Percentiles rank a stretch among this genome's conserved stretches.
Evolutionary conservation across 2,329 filamentous ascomycete species (phyloP).

Genomic region (Xylaria polymorpha): DNA sequence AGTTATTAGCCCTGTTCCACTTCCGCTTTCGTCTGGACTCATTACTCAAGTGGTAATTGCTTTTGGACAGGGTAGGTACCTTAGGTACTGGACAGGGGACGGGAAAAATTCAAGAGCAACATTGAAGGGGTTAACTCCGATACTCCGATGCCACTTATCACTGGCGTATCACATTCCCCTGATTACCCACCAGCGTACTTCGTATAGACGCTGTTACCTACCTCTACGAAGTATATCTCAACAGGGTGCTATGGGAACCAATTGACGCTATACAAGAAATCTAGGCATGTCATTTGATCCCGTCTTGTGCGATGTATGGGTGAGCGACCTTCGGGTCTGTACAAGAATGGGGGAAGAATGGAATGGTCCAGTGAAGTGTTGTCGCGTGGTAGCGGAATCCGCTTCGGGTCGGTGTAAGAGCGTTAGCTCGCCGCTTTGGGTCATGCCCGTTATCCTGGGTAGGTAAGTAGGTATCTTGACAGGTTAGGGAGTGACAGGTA

Average conservation of each 20-base stretch:
- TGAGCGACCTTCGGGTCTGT: constrained; percentile 1
- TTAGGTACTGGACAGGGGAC: no score
- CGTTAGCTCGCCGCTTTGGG: constrained; percentile 7
- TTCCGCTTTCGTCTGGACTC: no score
- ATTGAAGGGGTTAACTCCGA: neutral
- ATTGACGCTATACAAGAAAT: neutral
- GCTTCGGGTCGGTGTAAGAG: neutral
- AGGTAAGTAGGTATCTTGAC: no score
- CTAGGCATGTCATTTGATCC: constrained; percentile 13
- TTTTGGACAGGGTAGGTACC: neutral
- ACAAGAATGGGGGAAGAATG: constrained; percentile 6
- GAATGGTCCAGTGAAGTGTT: neutral
- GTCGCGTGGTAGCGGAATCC: constrained; percentile 14
- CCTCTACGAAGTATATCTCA: neutral
- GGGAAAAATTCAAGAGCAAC: neutral
- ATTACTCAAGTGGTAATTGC: neutral
- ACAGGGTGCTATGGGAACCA: neutral
- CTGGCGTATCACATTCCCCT: neutral
- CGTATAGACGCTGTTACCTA: neutral
- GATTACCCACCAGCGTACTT: neutral
- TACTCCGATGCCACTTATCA: neutral
- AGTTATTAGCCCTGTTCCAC: no score
- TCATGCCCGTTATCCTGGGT: constrained; percentile 9
- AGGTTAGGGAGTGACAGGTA: neutral
- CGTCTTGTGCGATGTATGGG: constrained; percentile 11